Base-by-base conservation (phyloP, 2,329 filamentous ascomycete species). In the Fusarium equiseti region DNA sequence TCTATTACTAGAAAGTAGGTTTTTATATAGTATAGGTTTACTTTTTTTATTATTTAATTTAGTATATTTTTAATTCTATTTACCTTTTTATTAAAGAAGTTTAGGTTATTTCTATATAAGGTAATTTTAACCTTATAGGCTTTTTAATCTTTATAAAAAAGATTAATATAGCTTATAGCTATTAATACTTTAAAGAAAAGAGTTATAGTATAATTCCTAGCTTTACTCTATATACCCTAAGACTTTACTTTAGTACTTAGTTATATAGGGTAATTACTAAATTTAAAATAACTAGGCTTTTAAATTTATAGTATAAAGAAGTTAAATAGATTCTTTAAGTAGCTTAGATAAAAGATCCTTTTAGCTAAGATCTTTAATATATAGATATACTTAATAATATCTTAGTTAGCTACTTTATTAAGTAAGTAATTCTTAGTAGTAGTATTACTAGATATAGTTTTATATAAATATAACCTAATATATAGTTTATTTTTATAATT, bases 211-310 rank as follows among this genome's bases (percentile, higher is more conserved):
- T 3, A 9, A n/a, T 40, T 8, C 18, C 8, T 40, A n/a, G n/a
- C n/a, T n/a, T n/a, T n/a, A n/a, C n/a, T n/a, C n/a, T n/a, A n/a
- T n/a, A n/a, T n/a, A n/a, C n/a, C n/a, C n/a, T n/a, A n/a, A n/a
- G n/a, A n/a, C n/a, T 40, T n/a, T 26, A 22, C 10, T 29, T 46
- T 27, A 18, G 5, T 6, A 27, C 10, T 8, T 29, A 46, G 8
- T 46, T 27, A 5, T 12, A n/a, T 16, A n/a, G 3, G 8, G 15
- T 12, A n/a, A 6, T 6, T 6, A 46, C 27, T 29, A 11, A 12
- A 12, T 6, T 12, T 7, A 9, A 8, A n/a, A 29, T 12, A 11
- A 1, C 6, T 6, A 46, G 5, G 5, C 16, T 3, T 0, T 3
- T n/a, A 0, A 46, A 12, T 11, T 29, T 29, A 46, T 46, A n/a